These are phyloP conservation scores for Paecilomyces niveus DNA, from an alignment of 2,329 filamentous ascomycete genomes.

Conservation along the genomic window DNA sequence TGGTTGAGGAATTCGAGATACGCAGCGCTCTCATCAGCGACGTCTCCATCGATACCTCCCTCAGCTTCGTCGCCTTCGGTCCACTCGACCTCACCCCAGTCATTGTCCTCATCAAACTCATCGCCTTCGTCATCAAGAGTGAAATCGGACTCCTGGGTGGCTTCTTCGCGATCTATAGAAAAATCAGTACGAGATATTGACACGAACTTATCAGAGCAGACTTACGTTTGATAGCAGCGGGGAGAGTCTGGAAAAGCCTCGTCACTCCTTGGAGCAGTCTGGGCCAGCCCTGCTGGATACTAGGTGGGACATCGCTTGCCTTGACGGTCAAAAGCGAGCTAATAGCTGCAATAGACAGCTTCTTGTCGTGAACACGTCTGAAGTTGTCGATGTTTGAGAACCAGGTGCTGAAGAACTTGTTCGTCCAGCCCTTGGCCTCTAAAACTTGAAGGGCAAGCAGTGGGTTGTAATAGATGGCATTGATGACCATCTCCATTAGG, in stretches of 20 bases:
- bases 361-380: conserved; percentile 94
- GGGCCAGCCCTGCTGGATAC: conserved; percentile 92
- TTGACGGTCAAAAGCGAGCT: conserved; percentile 73
- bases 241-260: conserved; percentile 83
- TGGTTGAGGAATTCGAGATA: conserved; percentile 95
- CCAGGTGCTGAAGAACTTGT: conserved; percentile 98
- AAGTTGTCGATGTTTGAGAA: conserved; percentile 94
- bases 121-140: conserved; percentile 66
- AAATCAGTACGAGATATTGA: conserved; percentile 19
- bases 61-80: conserved; percentile 59
- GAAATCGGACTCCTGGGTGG: conserved; percentile 79
- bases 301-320: conserved; percentile 77
- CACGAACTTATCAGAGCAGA: conserved; percentile 7
- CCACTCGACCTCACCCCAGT: conserved; percentile 73
- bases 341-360: conserved; percentile 92
- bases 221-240: conserved; percentile 76
- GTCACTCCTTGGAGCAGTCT: conserved; percentile 83
- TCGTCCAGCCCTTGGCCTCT: conserved; percentile 90
- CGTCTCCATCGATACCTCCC: conserved; percentile 52
- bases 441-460: conserved; percentile 74
- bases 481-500: conserved; percentile 98
- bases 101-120: conserved; percentile 73
- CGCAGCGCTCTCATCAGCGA: conserved; percentile 83
- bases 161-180: conserved; percentile 71
- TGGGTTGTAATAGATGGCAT: conserved; percentile 96